These are phyloP conservation scores for Hypoxylon sp. DNA, from an alignment of 2,329 filamentous ascomycete genomes.

Conservation along the genomic window DNA sequence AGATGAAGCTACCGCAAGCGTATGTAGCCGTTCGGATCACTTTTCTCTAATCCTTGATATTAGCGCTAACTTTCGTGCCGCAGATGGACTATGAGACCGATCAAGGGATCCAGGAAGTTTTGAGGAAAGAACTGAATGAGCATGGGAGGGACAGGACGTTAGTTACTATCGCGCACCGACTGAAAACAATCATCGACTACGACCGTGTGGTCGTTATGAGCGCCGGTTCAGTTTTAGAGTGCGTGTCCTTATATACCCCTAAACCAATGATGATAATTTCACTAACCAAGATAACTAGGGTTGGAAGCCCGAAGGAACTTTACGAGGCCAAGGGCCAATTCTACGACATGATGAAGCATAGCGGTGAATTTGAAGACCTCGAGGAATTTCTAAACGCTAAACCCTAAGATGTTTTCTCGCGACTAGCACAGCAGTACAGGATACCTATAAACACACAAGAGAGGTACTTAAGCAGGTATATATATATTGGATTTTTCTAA, in stretches of 20 bases:
- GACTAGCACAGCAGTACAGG: not conserved
- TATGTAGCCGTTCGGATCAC: conserved; percentile 14
- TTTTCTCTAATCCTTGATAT: not conserved
- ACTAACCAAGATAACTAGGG: conserved; percentile 51
- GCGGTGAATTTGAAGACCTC: conserved; percentile 66
- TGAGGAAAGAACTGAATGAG: conserved; percentile 64
- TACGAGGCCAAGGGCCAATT: conserved; percentile 63
- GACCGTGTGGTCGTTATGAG: conserved; percentile 72
- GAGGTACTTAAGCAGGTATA: conserved; percentile 1
- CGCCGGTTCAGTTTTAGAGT: conserved; percentile 68
- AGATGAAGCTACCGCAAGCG: conserved; percentile 71
- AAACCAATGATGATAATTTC: not conserved
- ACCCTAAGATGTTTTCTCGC: conserved; percentile 2
- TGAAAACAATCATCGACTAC: conserved; percentile 72
- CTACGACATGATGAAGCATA: conserved; percentile 69
- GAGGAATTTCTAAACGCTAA: conserved; percentile 52
- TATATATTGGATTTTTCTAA: not conserved
- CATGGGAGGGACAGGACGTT: conserved; percentile 64
- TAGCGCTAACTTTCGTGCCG: conserved; percentile 15
- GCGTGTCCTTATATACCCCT: conserved; percentile 45
- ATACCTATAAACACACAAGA: conserved; percentile 3
- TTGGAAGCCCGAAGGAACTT: conserved; percentile 63
- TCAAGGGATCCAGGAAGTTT: conserved; percentile 67
- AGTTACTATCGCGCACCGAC: conserved; percentile 70
- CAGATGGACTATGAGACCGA: conserved; percentile 71